Conservation (phyloP, 768 basidiomycete genomes). For the Aureoboletus auriporus region DNA sequence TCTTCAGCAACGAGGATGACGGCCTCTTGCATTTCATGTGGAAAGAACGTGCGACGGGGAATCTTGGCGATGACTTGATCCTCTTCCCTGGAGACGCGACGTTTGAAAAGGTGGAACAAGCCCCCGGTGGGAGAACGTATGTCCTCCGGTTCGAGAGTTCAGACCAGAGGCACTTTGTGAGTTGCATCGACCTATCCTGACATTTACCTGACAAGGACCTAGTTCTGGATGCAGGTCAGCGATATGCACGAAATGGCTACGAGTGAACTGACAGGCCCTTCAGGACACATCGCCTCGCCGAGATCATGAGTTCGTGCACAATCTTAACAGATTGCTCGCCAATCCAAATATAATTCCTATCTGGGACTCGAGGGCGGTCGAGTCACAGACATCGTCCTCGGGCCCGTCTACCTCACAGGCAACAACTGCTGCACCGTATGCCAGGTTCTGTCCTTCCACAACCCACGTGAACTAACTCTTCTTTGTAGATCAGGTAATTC, state of each 20-base stretch:
- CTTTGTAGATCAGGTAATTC: conserved; percentile 10
- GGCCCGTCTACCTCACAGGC: conserved; percentile 32
- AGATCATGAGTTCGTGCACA: conserved; percentile 69
- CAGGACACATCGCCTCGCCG: conserved; percentile 66
- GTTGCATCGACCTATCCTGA: conserved; percentile 21
- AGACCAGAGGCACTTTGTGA: conserved; percentile 84
- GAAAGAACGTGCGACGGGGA: conserved; percentile 65
- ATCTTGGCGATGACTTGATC: conserved; percentile 76
- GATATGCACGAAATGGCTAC: neutral
- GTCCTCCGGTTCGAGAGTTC: conserved; percentile 92
- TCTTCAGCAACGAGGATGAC: conserved; percentile 63
- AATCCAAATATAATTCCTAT: conserved; percentile 60
- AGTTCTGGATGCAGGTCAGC: conserved; percentile 87
- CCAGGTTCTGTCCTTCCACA: neutral
- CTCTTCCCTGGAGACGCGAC: conserved; percentile 83
- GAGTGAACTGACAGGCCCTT: neutral
- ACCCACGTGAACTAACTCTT: neutral
- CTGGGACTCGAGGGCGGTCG: conserved; percentile 46
- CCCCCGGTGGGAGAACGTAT: conserved; percentile 65
- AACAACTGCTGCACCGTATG: conserved; percentile 28
- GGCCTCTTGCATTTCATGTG: conserved; percentile 75
- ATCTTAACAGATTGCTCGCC: conserved; percentile 66
- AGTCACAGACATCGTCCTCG: conserved; percentile 41
- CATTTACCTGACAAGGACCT: conserved; percentile 2
- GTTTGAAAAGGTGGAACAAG: conserved; percentile 70